Evolutionary conservation across 2,329 filamentous ascomycete genomes (phyloP).

Genomic region (Aureobasidium sp.): DNA sequence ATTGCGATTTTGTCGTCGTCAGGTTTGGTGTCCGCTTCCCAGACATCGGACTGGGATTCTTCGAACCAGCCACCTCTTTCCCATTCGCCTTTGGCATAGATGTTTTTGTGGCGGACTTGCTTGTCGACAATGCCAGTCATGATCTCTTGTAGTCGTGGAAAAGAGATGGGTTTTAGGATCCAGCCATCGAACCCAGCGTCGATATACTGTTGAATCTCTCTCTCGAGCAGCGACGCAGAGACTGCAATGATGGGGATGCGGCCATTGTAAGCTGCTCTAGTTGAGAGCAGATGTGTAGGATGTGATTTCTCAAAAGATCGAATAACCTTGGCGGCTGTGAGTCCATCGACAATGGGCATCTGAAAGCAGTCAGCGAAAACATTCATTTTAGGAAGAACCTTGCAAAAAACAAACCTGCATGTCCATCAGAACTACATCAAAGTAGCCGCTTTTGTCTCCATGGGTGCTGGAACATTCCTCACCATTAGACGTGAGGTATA

Average conservation of each 20-base stretch:
- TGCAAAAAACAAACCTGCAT: constrained; percentile 61
- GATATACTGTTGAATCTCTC: constrained; percentile 61
- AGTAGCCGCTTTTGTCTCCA: constrained; percentile 53
- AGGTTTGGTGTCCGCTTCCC: constrained; percentile 33
- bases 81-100: constrained; percentile 70
- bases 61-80: constrained; percentile 81
- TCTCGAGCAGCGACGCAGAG: constrained; percentile 72
- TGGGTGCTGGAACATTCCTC: constrained; percentile 74
- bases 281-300: constrained; percentile 48
- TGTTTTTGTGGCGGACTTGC: constrained; percentile 50
- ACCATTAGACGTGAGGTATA: constrained; percentile 70
- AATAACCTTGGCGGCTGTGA: constrained; percentile 77
- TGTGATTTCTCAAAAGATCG: constrained; percentile 59
- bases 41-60: constrained; percentile 31
- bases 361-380: constrained; percentile 31
- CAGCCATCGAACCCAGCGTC: constrained; percentile 80
- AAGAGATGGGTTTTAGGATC: constrained; percentile 85
- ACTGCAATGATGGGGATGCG: constrained; percentile 79
- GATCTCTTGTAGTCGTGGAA: constrained; percentile 63
- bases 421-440: constrained; percentile 84
- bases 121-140: constrained; percentile 62
- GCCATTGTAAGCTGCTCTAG: constrained; percentile 52
- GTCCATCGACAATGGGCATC: constrained; percentile 90
- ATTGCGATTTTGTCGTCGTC: constrained; percentile 18
- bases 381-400: background rate